Evolutionary conservation across 257 asterid genomes (phyloP), one percentile per base, ranked within the genome.

Genomic region (Voacanga thouarsii): DNA sequence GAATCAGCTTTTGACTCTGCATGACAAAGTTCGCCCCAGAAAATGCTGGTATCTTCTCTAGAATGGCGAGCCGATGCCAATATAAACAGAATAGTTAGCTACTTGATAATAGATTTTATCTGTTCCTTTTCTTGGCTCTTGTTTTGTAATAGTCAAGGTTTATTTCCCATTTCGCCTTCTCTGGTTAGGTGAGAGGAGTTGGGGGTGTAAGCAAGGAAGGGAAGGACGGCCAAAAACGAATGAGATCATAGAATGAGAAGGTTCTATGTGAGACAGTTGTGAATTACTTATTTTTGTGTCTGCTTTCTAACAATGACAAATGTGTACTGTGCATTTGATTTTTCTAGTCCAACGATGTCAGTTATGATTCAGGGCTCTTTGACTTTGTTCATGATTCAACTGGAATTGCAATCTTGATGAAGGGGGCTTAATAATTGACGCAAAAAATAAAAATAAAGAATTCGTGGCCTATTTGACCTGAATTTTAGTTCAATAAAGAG

Each of bases 381-480:
- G 84, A 87, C 85, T 90, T 85, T 80, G 43, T 83, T 88, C 89
- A 77, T 59, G 50, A 74, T 74, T 83, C 86, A 73, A 77, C 72
- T 53, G 63, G 71, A 57, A 75, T 68, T 65, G 76, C 75, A 81
- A 77, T 41, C 57, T 72, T 33, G 43, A 80, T 80, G 72, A 72
- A 81, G 70, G 85, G 77, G 79, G 80, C 81, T 80, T 78, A 79
- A 51, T 80, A 81, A 80, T 76, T 77, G 82, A 82, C 84, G 71
- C 59, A 60, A 82, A 66, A 79, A 9, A 43, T 71, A 68, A 49
- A 78, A 78, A 79, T 68, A 79, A 76, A 73, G 86, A 71, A 80
- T 24, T 24, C 76, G 91, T 89, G 95, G 86, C 92, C 81, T 83
- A 93, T 82, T 86, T 87, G 90, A 87, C 92, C 91, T 84, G 91